These are phyloP conservation scores for Exutisphaerella laricina DNA, from an alignment of 2,329 filamentous ascomycete species.

Conservation along the genomic window DNA sequence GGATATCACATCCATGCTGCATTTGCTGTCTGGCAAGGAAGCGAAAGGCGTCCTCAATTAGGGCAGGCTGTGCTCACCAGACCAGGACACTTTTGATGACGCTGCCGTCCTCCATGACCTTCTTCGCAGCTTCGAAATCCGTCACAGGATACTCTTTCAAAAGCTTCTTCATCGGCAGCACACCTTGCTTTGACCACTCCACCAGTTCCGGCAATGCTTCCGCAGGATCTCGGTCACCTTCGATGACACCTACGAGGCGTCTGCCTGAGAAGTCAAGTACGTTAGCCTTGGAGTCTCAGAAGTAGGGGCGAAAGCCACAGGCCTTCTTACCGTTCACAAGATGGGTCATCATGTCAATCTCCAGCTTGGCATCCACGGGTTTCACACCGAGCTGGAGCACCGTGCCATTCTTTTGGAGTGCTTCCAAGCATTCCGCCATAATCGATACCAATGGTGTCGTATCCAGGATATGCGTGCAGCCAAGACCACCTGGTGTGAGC, in stretches of 20 bases:
- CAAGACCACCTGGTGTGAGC: slow-evolving; percentile 27
- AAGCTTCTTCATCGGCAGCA: slow-evolving; percentile 40
- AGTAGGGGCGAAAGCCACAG: too few relatives aligned
- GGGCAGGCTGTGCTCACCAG: slow-evolving; percentile 27
- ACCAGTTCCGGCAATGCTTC: slow-evolving; percentile 42
- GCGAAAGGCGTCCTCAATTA: slow-evolving; percentile 6
- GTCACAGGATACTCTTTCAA: slow-evolving; percentile 37
- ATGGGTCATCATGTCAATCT: slow-evolving; percentile 35
- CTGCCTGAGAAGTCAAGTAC: too few relatives aligned
- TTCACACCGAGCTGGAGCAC: slow-evolving; percentile 46
- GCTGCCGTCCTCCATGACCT: slow-evolving; percentile 34
- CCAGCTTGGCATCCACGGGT: slow-evolving; percentile 35
- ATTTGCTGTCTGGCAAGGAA: slow-evolving; percentile 11
- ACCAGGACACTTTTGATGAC: slow-evolving; percentile 38
- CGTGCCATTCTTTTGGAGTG: slow-evolving; percentile 41
- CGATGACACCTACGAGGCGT: slow-evolving; percentile 42
- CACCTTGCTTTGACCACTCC: slow-evolving; percentile 40
- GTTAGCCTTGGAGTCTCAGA: too few relatives aligned
- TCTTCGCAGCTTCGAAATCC: slow-evolving; percentile 33
- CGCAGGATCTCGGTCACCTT: slow-evolving; percentile 38
- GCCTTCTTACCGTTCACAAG: slow-evolving; percentile 42
- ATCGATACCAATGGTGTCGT: slow-evolving; percentile 41
- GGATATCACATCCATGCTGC: slow-evolving; percentile 6
- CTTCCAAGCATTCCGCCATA: slow-evolving; percentile 37
- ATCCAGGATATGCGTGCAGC: slow-evolving; percentile 43